Evolutionary conservation across 345 rosid genomes (phyloP).

Genomic region (Salix brachista): DNA sequence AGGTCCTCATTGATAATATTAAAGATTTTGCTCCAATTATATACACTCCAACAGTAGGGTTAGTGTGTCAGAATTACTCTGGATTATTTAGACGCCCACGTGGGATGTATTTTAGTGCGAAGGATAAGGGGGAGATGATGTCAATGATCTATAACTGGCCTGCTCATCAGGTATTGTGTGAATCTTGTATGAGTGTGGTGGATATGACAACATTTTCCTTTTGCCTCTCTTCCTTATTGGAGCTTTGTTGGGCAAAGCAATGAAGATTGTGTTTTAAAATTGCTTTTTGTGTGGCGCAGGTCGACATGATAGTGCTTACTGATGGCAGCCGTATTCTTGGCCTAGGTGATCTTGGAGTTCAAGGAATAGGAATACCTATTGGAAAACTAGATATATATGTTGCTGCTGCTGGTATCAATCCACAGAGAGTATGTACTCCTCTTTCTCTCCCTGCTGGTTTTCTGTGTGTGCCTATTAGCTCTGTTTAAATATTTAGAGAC

Average conservation of each 20-base stretch:
- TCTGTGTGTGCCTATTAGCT: background rate
- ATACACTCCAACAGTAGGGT: slow-evolving; percentile 95
- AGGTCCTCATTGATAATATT: slow-evolving; percentile 96
- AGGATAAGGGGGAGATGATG: slow-evolving; percentile 99
- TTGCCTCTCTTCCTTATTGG: background rate
- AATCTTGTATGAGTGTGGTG: background rate
- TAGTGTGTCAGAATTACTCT: slow-evolving; percentile 96
- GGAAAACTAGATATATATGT: slow-evolving; percentile 99
- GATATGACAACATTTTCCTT: background rate
- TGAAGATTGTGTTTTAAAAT: background rate
- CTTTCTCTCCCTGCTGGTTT: slow-evolving; percentile 1
- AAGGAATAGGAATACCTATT: slow-evolving; percentile 93
- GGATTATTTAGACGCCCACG: slow-evolving; percentile 95
- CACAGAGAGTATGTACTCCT: slow-evolving; percentile 64
- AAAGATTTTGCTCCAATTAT: slow-evolving; percentile 88
- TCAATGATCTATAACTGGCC: slow-evolving; percentile 99
- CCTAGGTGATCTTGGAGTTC: slow-evolving; percentile 98
- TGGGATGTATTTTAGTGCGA: slow-evolving; percentile 99
- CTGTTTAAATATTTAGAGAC: background rate
- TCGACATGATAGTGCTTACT: slow-evolving; percentile 97
- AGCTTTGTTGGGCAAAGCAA: background rate
- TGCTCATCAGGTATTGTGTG: slow-evolving; percentile 49
- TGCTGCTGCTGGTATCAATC: slow-evolving; percentile 95
- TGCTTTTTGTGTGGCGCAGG: slow-evolving; percentile 39
- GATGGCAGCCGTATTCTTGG: slow-evolving; percentile 98